phyloP scores from a whole-genome alignment of 371 early-diverging fungal species.

The Dinochytrium kinnereticum region DNA sequence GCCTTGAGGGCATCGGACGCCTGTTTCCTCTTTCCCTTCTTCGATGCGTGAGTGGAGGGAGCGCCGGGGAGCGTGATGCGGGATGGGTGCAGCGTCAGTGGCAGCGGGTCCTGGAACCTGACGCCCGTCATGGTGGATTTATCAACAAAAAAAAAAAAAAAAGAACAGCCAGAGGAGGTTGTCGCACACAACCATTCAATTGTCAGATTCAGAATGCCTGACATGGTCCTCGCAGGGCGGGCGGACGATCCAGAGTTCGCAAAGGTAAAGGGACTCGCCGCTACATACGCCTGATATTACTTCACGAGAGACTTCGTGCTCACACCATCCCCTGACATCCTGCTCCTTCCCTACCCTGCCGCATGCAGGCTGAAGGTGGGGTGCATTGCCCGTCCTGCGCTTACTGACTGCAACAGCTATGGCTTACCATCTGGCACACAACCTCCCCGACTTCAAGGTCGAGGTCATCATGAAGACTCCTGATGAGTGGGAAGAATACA shows the following conservation, averaged over 20 bases:
- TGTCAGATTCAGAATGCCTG: background rate
- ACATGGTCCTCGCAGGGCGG: background rate
- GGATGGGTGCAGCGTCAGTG: background rate
- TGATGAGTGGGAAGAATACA: slow-evolving; percentile 23
- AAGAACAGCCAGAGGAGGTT: too few relatives aligned
- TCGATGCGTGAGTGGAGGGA: background rate
- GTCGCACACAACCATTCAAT: too few relatives aligned
- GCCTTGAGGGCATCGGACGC: background rate
- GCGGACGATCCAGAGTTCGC: background rate
- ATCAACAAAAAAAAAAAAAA: background rate
- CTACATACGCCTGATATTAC: background rate
- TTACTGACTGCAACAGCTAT: slow-evolving; percentile 21
- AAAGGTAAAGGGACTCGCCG: background rate
- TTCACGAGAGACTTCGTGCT: too few relatives aligned
- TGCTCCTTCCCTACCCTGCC: too few relatives aligned
- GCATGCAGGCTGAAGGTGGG: too few relatives aligned
- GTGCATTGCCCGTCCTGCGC: too few relatives aligned
- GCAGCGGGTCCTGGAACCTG: slow-evolving; percentile 5
- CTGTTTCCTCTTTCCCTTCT: slow-evolving; percentile 4
- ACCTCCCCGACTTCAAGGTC: slow-evolving; percentile 26
- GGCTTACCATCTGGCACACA: slow-evolving; percentile 21
- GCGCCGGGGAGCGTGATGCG: background rate
- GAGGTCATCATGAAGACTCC: slow-evolving; percentile 18
- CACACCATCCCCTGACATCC: too few relatives aligned
- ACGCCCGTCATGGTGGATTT: background rate